phyloP scores from a whole-genome alignment of 305 asterid genomes.

The Fraxinus paxiana region DNA sequence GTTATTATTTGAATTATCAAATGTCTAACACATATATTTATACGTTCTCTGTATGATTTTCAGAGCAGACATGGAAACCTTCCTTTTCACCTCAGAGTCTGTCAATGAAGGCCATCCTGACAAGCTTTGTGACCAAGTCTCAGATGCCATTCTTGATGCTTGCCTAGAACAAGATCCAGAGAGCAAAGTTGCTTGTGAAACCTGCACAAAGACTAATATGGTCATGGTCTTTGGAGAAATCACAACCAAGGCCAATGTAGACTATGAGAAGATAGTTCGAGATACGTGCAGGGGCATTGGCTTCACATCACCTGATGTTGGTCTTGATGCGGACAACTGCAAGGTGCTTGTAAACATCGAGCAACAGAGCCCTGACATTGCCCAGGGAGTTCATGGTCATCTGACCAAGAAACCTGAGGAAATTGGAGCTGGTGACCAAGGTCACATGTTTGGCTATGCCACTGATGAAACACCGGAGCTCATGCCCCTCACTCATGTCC shows the following conservation, averaged over 20 bases:
- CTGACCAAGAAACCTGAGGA: constrained; percentile 35
- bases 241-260: constrained; percentile 30
- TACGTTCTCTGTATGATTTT: not conserved
- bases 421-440: constrained; percentile 33
- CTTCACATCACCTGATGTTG: constrained; percentile 31
- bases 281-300: constrained; percentile 37
- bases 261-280: constrained; percentile 34
- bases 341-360: constrained; percentile 35
- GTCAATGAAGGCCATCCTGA: constrained; percentile 36
- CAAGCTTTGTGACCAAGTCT: constrained; percentile 35
- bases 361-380: constrained; percentile 36
- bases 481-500: constrained; percentile 29
- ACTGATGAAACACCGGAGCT: constrained; percentile 29
- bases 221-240: constrained; percentile 35
- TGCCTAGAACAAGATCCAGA: constrained; percentile 34
- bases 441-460: constrained; percentile 33
- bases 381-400: constrained; percentile 37
- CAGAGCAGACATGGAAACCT: constrained; percentile 27
- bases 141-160: constrained; percentile 36
- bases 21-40: not conserved
- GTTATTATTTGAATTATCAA: not conserved
- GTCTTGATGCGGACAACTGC: constrained; percentile 34
- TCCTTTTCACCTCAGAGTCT: constrained; percentile 34
- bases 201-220: constrained; percentile 34
- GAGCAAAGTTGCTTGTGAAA: constrained; percentile 35